These are phyloP conservation scores for Cyathus striatus DNA, from an alignment of 768 basidiomycete species.

Conservation along the genomic window DNA sequence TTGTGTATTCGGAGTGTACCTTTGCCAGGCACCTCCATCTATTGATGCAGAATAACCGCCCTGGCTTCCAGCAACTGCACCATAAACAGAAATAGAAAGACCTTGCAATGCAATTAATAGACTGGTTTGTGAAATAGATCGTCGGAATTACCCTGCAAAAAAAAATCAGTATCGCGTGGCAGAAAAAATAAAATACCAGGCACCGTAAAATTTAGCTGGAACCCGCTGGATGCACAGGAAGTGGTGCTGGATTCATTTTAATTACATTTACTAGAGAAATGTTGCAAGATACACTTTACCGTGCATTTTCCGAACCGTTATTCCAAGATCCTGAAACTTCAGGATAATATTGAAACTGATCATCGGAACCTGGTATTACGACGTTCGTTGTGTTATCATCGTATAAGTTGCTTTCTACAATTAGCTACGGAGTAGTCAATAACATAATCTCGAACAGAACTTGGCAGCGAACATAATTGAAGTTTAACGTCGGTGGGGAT, in stretches of 20 bases:
- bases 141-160: neutral
- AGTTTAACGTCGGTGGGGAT: neutral
- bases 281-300: no score
- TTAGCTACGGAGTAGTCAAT: neutral
- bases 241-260: no score
- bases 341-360: neutral
- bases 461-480: neutral
- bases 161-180: neutral
- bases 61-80: neutral
- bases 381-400: neutral
- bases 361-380: neutral
- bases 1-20: neutral
- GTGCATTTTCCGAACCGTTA: neutral
- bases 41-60: neutral
- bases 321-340: neutral
- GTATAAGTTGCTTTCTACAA: neutral
- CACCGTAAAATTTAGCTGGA: neutral
- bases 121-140: neutral
- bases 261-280: no score
- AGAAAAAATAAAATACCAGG: neutral
- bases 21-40: neutral
- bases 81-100: neutral
- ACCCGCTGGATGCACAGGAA: neutral
- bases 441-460: neutral
- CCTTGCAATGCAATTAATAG: neutral